Evolutionary conservation across 495 filamentous ascomycete species (phyloP).

Genomic region (Immersiella caudata): DNA sequence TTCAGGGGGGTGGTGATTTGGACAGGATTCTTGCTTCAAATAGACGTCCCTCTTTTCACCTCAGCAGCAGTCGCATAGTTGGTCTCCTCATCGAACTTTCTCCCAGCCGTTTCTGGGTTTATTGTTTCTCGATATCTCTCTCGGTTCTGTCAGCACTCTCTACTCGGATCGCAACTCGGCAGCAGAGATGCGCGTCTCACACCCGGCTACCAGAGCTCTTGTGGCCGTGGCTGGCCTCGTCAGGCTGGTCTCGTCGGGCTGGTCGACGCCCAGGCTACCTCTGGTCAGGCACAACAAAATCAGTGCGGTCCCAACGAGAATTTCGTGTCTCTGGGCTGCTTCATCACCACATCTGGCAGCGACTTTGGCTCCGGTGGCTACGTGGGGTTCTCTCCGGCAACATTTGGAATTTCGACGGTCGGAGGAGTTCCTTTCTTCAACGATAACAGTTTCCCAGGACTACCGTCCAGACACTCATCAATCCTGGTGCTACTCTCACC

Average conservation of each 20-base stretch:
- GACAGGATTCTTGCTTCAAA: not conserved
- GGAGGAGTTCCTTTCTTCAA: too few relatives aligned
- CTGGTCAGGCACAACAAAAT: conserved; percentile 3
- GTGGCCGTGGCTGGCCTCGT: conserved; percentile 32
- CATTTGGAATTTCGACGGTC: too few relatives aligned
- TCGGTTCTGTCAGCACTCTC: not conserved
- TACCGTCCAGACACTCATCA: not conserved
- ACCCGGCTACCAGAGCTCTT: conserved; percentile 29
- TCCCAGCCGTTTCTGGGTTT: conserved; percentile 1
- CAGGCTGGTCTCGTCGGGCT: too few relatives aligned
- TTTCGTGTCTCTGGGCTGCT: conserved; percentile 31
- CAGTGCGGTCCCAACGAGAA: conserved; percentile 29
- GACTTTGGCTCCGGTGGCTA: too few relatives aligned
- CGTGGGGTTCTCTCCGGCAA: too few relatives aligned
- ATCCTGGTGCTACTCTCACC: not conserved
- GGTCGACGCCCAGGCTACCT: conserved; percentile 31
- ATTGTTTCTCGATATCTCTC: not conserved
- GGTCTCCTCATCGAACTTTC: not conserved
- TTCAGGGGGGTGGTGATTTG: not conserved
- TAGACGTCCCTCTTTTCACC: not conserved
- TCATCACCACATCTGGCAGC: not conserved
- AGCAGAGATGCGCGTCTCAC: conserved; percentile 31
- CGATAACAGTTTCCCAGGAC: too few relatives aligned
- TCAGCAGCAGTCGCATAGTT: not conserved
- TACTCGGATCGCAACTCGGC: not conserved